phyloP scores from a whole-genome alignment of 2,329 filamentous ascomycete species.

The Corinectria fuckeliana region DNA sequence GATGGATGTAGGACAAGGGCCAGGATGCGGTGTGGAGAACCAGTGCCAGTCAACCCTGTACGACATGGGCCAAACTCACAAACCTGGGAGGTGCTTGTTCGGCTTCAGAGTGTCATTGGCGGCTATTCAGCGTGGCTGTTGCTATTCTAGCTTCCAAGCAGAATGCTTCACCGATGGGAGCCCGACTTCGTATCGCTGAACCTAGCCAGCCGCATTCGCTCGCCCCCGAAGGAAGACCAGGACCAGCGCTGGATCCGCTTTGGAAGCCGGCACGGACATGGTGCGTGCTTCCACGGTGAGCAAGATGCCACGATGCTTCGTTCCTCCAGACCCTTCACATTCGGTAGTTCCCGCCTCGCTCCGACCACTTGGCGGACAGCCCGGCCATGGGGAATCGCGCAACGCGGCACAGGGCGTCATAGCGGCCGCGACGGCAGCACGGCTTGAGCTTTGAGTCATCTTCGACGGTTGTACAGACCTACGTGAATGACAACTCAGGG shows the following conservation, averaged over 20 bases:
- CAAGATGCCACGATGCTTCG: neutral
- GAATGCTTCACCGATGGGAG: constrained; percentile 12
- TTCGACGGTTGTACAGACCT: neutral
- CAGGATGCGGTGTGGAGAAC: constrained; percentile 16
- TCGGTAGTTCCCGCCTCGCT: neutral
- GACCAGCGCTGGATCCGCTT: neutral
- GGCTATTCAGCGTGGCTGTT: constrained; percentile 9
- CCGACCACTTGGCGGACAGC: neutral
- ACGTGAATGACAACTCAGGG: neutral
- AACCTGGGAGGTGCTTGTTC: constrained; percentile 1
- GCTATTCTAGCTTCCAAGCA: constrained; percentile 16
- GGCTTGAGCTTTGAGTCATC: neutral
- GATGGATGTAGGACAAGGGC: neutral
- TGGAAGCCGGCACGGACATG: neutral
- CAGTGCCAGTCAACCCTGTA: constrained; percentile 14
- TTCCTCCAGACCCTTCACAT: neutral
- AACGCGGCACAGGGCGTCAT: neutral
- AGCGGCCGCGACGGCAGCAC: neutral
- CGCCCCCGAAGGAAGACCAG: neutral
- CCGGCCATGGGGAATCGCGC: neutral
- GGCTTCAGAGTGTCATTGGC: constrained; percentile 5
- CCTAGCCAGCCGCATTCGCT: neutral
- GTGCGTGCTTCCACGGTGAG: neutral
- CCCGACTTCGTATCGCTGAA: constrained; percentile 11
- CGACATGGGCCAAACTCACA: constrained; percentile 9